phyloP scores from a whole-genome alignment of 257 asterid species.

The Nicotiana knightiana region DNA sequence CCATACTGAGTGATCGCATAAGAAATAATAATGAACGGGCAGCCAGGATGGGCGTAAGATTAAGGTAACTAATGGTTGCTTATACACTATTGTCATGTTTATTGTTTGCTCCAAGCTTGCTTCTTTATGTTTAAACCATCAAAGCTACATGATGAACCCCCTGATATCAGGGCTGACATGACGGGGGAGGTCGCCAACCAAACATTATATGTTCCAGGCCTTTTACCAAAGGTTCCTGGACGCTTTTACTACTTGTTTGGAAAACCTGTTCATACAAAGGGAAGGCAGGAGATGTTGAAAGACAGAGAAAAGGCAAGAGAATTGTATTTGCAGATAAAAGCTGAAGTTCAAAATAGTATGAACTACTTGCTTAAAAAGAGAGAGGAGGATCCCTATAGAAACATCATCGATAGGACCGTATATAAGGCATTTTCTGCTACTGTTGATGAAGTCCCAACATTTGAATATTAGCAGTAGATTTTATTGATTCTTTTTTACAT shows the following conservation, averaged over 20 bases:
- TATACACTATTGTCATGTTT: background rate
- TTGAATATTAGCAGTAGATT: constrained; percentile 24
- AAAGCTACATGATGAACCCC: no score
- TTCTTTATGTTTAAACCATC: background rate
- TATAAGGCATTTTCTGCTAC: constrained; percentile 50
- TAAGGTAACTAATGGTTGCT: constrained; percentile 32
- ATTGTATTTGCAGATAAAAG: constrained; percentile 57
- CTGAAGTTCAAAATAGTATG: constrained; percentile 56
- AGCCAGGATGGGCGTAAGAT: constrained; percentile 14
- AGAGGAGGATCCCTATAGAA: constrained; percentile 78
- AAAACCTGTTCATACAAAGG: constrained; percentile 72
- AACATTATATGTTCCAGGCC: constrained; percentile 44
- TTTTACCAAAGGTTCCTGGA: constrained; percentile 86
- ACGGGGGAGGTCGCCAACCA: constrained; percentile 77
- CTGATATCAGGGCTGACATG: constrained; percentile 17
- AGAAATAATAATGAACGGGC: constrained; percentile 32
- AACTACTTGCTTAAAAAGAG: constrained; percentile 62
- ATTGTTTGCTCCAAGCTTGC: background rate
- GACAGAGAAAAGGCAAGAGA: constrained; percentile 64
- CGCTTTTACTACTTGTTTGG: constrained; percentile 81
- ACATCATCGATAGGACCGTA: constrained; percentile 47
- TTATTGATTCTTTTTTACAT: no score
- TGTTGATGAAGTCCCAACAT: constrained; percentile 56
- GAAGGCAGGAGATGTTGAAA: constrained; percentile 50
- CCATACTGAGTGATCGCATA: constrained; percentile 44